Evolutionary conservation across 352 stramenopile genomes (phyloP), one percentile per base, ranked within the genome.

Genomic region (Phytophthora hibernalis): DNA sequence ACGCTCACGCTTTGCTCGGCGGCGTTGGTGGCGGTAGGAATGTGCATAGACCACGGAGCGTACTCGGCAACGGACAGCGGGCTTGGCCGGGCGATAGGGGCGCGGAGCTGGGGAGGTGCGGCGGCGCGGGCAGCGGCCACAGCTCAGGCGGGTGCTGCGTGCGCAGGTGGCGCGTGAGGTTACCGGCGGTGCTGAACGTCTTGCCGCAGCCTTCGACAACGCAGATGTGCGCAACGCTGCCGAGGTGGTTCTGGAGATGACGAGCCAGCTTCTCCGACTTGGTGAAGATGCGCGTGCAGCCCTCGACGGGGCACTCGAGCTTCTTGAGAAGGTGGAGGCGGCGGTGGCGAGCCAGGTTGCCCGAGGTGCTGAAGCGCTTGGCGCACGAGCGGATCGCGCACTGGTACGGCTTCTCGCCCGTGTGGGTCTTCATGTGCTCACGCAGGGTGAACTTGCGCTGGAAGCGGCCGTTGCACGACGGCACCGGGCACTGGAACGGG

Each of bases 341-440:
- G 16, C 74, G 72, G 57, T 89, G 80, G 28, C 80, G 80, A 35
- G 80, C 76, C 37, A 89, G 67, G 66, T 89, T 89, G 61, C 80
- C 80, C 3, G 80, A 83, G n/a, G 80, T 89, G 60, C 76, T 85
- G 60, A 89, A 89, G 42, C 78, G 79, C 74, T 86, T 89, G 20
- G 63, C 77, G 64, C 80, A 89, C 5, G 74, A 74, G n/a, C 56
- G 64, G 54, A 82, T 82, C 15, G 77, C 54, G 52, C 80, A 89
- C 53, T 85, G 72, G 62, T 88, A 81, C 15, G 85, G 83, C 65
- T 90, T 87, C 70, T 93, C 85, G 38, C 85, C 85, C 57, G 85
- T 91, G 75, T 93, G 85, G 43, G 83, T 93, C 76, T 91, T 91
- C 68, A 90, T 84, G 69, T 93, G 85, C 54, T 91, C 83, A 48